These are phyloP conservation scores for Gossypium longicalyx DNA, from an alignment of 345 rosid genomes.

Conservation along the genomic window DNA sequence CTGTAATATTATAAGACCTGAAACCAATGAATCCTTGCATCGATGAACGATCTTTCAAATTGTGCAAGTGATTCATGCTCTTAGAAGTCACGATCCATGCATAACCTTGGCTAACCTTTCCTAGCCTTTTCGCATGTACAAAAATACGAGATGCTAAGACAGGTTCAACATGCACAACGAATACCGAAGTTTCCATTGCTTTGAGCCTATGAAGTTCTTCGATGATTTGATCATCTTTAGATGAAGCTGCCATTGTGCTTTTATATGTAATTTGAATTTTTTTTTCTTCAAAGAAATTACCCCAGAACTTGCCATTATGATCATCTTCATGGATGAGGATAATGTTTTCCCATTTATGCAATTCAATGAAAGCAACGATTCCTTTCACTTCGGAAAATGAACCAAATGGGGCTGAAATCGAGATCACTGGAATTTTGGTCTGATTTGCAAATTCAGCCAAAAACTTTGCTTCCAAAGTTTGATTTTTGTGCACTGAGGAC, in stretches of 20 bases:
- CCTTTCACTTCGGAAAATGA: constrained; percentile 19
- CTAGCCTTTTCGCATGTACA: constrained; percentile 18
- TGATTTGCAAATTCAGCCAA: too few species aligned
- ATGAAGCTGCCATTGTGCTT: constrained; percentile 18
- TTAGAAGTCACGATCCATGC: constrained; percentile 34
- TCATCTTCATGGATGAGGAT: constrained; percentile 25
- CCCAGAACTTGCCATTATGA: not conserved
- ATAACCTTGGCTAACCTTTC: constrained; percentile 33
- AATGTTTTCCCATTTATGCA: constrained; percentile 24
- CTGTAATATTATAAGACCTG: constrained; percentile 26
- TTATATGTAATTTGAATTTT: constrained; percentile 7
- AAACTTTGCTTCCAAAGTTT: too few species aligned
- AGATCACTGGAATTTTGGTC: too few species aligned
- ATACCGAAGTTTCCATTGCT: constrained; percentile 13
- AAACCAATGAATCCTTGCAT: constrained; percentile 43
- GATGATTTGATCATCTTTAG: not conserved
- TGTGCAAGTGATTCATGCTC: constrained; percentile 12
- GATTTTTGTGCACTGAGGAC: too few species aligned
- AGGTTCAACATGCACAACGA: constrained; percentile 21
- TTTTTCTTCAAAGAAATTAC: not conserved
- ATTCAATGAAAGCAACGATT: constrained; percentile 11
- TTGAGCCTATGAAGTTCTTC: constrained; percentile 11
- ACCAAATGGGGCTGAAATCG: too few species aligned
- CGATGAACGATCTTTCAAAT: not conserved
- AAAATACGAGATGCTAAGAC: constrained; percentile 23